These are phyloP conservation scores for Buddleja alternifolia DNA, from an alignment of 257 asterid genomes.

Conservation along the genomic window DNA sequence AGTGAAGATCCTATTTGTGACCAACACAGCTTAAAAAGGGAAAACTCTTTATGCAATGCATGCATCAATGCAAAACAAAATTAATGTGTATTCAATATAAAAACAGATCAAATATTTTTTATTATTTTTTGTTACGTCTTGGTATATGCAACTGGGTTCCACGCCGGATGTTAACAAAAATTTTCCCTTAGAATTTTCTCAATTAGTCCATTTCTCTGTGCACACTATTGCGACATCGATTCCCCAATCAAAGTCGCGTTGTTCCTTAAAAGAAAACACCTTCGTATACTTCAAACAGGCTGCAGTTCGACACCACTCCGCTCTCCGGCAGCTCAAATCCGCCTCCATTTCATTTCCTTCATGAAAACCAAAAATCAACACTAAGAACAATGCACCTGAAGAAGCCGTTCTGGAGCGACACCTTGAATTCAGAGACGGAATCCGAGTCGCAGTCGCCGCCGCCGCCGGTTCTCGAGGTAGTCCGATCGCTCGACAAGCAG, in stretches of 20 bases:
- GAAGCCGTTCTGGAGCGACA: slow-evolving; percentile 85
- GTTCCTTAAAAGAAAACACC: background rate
- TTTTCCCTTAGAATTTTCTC: too few relatives aligned
- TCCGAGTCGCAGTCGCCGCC: slow-evolving; percentile 54
- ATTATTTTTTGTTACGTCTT: too few relatives aligned
- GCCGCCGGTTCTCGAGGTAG: slow-evolving; percentile 75
- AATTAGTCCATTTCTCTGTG: too few relatives aligned
- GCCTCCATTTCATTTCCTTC: background rate
- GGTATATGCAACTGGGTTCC: too few relatives aligned
- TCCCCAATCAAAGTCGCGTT: slow-evolving; percentile 15
- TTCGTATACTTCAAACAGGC: too few relatives aligned
- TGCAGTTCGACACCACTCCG: background rate
- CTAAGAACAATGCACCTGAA: slow-evolving; percentile 60
- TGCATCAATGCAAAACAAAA: too few relatives aligned
- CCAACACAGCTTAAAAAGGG: too few relatives aligned
- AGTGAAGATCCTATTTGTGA: too few relatives aligned
- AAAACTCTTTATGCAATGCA: too few relatives aligned
- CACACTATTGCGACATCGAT: background rate
- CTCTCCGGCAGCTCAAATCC: slow-evolving; percentile 13
- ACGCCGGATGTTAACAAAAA: too few relatives aligned
- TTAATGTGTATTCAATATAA: too few relatives aligned
- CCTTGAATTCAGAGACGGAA: slow-evolving; percentile 43
- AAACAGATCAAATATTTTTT: too few relatives aligned
- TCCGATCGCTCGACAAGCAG: slow-evolving; percentile 76
- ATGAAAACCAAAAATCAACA: background rate